Base-by-base conservation (phyloP, 2,329 filamentous ascomycete species). In the Verticillium dahliae region DNA sequence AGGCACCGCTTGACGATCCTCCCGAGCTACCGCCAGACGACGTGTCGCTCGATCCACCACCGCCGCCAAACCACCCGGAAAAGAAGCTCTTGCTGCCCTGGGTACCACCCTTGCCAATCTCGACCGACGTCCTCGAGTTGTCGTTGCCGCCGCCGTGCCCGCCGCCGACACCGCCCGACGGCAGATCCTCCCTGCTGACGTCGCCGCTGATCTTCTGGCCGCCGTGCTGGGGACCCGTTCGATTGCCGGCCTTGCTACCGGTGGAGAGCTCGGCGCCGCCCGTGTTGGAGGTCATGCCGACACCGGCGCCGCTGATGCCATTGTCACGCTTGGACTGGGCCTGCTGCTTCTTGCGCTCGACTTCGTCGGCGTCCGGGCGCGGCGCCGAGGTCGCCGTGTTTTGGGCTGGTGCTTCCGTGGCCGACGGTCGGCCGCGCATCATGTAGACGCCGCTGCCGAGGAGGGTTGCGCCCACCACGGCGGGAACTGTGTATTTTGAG, bases 141-240 rank as follows among this genome's bases (percentile, higher is more conserved):
- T 68, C 50, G 27, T 69, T 69, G 4, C 71, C 74, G 1, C 52
- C 69, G 1, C 73, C 73, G 5, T 63, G 60, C 2, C 73, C 73
- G 1, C 73, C 73, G 0, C 73, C 73, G 1, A 73, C 68, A 6
- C 71, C 69, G 1, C 73, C 73, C 1, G 70, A 67, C 5, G 73
- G 73, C 0, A 75, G 67, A 62, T 73, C 67, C n/a, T 74, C 72
- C 31, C 57, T 22, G 7, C 62, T 4, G 72, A 68, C 2, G 67
- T 67, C 45, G 9, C 9, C 9, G 38, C 58, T 58, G 6, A 60
- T 57, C 2, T 68, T 69, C n/a, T 65, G 33, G 6, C 67, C 63
- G 6, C 60, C 67, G 35, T 65, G 65, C 4, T 67, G 54, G 1
- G 66, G 63, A 62, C 69, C 65, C 22, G 56, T 58, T 31, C 58